A percentile compares a stretch with the other conserved stretches of the same genome.
phyloP scores from a whole-genome alignment of 2,329 filamentous ascomycete genomes.

The Tolypocladium endophyticum region DNA sequence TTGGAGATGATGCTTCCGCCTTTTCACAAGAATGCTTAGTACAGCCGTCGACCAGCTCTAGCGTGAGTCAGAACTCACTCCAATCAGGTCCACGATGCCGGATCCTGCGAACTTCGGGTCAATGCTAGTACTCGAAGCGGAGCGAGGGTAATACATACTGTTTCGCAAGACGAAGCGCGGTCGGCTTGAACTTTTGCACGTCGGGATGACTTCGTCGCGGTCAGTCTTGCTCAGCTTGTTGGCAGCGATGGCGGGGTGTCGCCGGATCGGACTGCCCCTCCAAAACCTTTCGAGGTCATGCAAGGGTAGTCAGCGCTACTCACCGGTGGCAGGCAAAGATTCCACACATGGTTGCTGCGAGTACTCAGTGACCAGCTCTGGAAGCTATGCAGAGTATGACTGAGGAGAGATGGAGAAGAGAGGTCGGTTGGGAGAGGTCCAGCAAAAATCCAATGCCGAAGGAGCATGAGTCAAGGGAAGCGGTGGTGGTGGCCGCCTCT shows the following conservation, averaged over 20 bases:
- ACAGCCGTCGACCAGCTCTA: not conserved
- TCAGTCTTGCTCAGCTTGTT: not conserved
- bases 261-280: constrained; percentile 13
- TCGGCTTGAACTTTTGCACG: constrained; percentile 93
- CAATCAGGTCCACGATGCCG: constrained; percentile 97
- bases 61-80: constrained; percentile 54
- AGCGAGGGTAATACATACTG: constrained; percentile 49
- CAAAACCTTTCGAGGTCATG: constrained; percentile 10
- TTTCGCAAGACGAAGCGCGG: constrained; percentile 86
- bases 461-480: constrained; percentile 7
- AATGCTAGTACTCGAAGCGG: not conserved
- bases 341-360: constrained; percentile 69
- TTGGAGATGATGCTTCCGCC: constrained; percentile 83
- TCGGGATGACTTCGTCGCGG: constrained; percentile 60
- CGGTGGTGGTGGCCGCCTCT: not conserved
- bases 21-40: constrained; percentile 21
- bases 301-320: constrained; percentile 16
- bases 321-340: constrained; percentile 94
- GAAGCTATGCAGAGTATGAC: constrained; percentile 1
- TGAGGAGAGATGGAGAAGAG: constrained; percentile 1
- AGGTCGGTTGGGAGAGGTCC: not conserved
- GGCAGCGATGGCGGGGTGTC: constrained; percentile 19
- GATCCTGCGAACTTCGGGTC: constrained; percentile 43
- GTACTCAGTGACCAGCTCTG: not conserved
- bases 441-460: constrained; percentile 1